Conservation (phyloP, 2,329 filamentous ascomycete genomes). For the Coniochaeta pulveracea region DNA sequence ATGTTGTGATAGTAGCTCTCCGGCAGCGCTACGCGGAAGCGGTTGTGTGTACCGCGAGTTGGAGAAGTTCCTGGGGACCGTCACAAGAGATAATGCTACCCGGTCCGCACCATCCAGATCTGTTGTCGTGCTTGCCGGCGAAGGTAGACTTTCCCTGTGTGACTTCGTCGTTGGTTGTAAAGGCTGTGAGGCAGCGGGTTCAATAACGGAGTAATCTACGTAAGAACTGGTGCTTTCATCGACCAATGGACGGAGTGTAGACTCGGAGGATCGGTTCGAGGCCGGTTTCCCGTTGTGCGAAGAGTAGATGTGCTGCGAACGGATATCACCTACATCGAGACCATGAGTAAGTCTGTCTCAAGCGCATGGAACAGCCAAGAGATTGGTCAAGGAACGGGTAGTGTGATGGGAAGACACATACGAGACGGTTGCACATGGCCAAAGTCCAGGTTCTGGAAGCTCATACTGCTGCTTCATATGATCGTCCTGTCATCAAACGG, state of each 20-base stretch:
- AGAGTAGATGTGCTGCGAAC: too few species aligned
- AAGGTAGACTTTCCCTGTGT: constrained; percentile 27
- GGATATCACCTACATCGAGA: constrained; percentile 9
- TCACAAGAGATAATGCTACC: constrained; percentile 17
- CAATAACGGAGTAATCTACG: constrained; percentile 9
- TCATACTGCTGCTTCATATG: constrained; percentile 26
- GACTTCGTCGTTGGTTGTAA: constrained; percentile 21
- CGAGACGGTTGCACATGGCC: constrained; percentile 24
- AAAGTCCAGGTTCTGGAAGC: constrained; percentile 23
- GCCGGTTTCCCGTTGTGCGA: too few species aligned
- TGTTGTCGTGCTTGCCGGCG: constrained; percentile 17
- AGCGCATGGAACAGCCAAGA: too few species aligned
- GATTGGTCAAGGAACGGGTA: constrained; percentile 1
- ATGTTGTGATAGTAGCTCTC: background rate
- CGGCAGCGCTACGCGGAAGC: background rate
- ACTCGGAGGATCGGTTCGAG: constrained; percentile 12
- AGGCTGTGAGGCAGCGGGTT: constrained; percentile 14
- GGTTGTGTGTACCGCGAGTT: background rate
- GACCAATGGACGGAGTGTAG: constrained; percentile 8
- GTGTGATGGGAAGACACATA: constrained; percentile 15
- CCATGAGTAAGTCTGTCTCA: constrained; percentile 8
- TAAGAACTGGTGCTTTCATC: too few species aligned
- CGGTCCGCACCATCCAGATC: constrained; percentile 34
- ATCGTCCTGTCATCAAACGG: too few species aligned
- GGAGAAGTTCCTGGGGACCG: constrained; percentile 9